phyloP scores from a whole-genome alignment of 1,284 basidiomycete genomes.

The Ustanciosporium gigantosporum region DNA sequence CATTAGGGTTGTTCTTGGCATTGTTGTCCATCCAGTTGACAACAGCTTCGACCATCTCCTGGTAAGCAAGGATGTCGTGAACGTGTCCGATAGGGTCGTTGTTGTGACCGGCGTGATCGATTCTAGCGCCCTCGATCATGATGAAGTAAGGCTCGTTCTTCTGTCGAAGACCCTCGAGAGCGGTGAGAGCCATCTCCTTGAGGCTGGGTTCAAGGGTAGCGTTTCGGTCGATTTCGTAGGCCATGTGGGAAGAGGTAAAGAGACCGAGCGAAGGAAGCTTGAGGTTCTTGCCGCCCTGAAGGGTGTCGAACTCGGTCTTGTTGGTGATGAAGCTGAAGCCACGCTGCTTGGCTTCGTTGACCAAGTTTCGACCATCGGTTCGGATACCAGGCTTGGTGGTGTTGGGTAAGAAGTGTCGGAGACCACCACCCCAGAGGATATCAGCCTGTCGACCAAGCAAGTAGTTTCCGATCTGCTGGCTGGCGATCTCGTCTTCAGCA shows the following conservation, averaged over 20 bases:
- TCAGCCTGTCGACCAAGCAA: conserved; percentile 55
- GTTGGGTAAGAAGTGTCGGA: conserved; percentile 56
- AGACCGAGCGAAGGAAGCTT: conserved; percentile 48
- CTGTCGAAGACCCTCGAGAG: conserved; percentile 51
- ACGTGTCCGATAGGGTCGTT: conserved; percentile 58
- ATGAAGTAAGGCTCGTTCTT: conserved; percentile 58
- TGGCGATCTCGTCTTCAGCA: conserved; percentile 57
- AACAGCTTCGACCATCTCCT: conserved; percentile 45
- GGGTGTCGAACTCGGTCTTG: conserved; percentile 51
- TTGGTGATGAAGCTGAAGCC: conserved; percentile 49
- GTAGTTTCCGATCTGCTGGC: conserved; percentile 55
- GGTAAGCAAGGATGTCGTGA: conserved; percentile 57
- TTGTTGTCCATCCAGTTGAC: conserved; percentile 43
- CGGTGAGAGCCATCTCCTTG: conserved; percentile 58
- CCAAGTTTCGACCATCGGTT: conserved; percentile 50
- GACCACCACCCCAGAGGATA: conserved; percentile 57
- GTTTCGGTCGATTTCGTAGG: conserved; percentile 60
- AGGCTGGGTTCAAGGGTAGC: conserved; percentile 51
- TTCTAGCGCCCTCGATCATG: conserved; percentile 56
- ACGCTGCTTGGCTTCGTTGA: conserved; percentile 45
- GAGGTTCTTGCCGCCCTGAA: conserved; percentile 21
- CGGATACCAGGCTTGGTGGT: conserved; percentile 48
- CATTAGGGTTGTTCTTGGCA: conserved; percentile 19
- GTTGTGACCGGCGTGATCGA: conserved; percentile 59
- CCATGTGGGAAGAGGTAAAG: conserved; percentile 54